A percentile compares a stretch with the other conserved stretches of the same genome.
Conservation (phyloP, 1,284 basidiomycete genomes). For the Pseudozyma pruni region DNA sequence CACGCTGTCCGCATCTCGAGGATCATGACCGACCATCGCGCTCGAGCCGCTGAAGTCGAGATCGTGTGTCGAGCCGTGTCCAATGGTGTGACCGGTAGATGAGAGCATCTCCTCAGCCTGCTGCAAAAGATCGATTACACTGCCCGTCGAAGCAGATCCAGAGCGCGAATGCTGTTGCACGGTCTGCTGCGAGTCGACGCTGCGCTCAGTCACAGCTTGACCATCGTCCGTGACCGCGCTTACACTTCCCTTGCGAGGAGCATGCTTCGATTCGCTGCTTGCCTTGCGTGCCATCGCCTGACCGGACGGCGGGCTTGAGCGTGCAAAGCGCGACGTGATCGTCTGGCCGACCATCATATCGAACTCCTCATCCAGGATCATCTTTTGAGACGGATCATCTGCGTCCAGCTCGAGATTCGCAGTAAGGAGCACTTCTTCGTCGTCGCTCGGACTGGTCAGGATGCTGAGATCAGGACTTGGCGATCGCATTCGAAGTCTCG, state of each 20-base stretch:
- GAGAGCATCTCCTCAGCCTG: constrained; percentile 41
- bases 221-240: background rate
- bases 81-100: constrained; percentile 32
- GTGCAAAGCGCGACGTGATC: constrained; percentile 17
- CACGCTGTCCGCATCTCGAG: constrained; percentile 22
- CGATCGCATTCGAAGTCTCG: constrained; percentile 13
- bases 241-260: background rate
- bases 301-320: background rate
- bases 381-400: constrained; percentile 5
- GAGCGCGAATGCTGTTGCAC: constrained; percentile 7
- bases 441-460: constrained; percentile 27
- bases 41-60: constrained; percentile 28
- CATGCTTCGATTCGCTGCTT: background rate
- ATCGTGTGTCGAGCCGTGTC: constrained; percentile 31
- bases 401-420: constrained; percentile 16
- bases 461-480: constrained; percentile 33
- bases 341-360: constrained; percentile 33
- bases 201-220: background rate
- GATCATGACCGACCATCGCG: constrained; percentile 36
- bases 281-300: background rate
- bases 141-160: constrained; percentile 26
- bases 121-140: constrained; percentile 28
- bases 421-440: constrained; percentile 38
- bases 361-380: constrained; percentile 34
- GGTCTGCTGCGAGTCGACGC: constrained; percentile 22